Percentiles rank a stretch among this genome's conserved stretches.
Conservation (phyloP, 495 filamentous ascomycete genomes). For the Penicillium egyptiacum region DNA sequence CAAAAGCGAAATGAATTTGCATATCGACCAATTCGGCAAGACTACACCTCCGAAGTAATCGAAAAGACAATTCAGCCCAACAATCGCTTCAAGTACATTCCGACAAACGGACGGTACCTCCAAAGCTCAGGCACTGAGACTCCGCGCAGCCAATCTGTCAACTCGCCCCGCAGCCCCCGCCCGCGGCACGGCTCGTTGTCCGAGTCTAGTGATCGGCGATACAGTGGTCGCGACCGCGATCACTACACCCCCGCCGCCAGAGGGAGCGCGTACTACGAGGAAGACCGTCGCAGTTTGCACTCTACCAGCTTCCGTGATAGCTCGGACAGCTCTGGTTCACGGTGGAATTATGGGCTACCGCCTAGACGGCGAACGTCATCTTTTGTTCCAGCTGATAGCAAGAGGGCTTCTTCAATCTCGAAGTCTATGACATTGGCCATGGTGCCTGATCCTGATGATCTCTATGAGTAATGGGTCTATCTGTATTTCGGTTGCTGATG, state of each 20-base stretch:
- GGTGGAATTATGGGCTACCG: slow-evolving; percentile 13
- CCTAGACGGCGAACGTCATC: slow-evolving; percentile 20
- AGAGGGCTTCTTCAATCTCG: slow-evolving; percentile 21
- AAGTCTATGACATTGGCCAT: slow-evolving; percentile 41
- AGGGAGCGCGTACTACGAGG: slow-evolving; percentile 12
- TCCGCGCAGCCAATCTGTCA: slow-evolving; percentile 24
- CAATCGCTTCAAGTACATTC: slow-evolving; percentile 40
- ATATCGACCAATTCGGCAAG: slow-evolving; percentile 37
- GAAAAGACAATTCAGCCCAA: slow-evolving; percentile 19
- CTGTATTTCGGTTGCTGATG: slow-evolving; percentile 5
- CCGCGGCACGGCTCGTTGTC: slow-evolving; percentile 18
- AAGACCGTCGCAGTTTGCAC: slow-evolving; percentile 17
- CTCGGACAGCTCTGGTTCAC: slow-evolving; percentile 8
- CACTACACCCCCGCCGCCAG: background rate
- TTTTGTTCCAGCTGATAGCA: slow-evolving; percentile 27
- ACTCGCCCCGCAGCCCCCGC: slow-evolving; percentile 13
- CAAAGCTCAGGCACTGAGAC: slow-evolving; percentile 12
- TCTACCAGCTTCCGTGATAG: slow-evolving; percentile 12
- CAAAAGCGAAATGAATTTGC: slow-evolving; percentile 32
- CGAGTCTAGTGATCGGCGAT: slow-evolving; percentile 5
- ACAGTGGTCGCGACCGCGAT: slow-evolving; percentile 10
- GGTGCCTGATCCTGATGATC: slow-evolving; percentile 46
- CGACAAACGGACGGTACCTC: slow-evolving; percentile 28
- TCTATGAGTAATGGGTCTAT: slow-evolving; percentile 35
- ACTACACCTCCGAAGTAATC: slow-evolving; percentile 36